Conservation (phyloP, 2,329 filamentous ascomycete species). For the Exophiala mesophila region DNA sequence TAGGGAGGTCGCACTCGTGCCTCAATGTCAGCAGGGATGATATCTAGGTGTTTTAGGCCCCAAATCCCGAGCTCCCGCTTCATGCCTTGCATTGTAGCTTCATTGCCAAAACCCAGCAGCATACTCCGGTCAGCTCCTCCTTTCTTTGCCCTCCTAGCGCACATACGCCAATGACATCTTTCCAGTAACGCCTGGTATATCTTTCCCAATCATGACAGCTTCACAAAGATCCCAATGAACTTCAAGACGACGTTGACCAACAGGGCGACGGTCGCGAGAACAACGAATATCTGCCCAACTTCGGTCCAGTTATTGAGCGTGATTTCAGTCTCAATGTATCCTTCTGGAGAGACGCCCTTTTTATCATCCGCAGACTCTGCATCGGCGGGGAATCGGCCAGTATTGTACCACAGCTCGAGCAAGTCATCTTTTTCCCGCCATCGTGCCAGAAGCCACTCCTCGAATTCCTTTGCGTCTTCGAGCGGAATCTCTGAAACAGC, state of each 20-base stretch:
- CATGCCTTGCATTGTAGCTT: no score
- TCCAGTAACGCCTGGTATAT: no score
- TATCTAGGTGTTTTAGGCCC: no score
- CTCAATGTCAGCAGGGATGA: no score
- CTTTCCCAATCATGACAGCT: conserved; percentile 1
- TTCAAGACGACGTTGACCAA: conserved; percentile 29
- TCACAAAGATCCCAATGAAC: conserved; percentile 27
- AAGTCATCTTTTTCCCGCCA: conserved; percentile 92
- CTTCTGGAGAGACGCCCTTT: conserved; percentile 32
- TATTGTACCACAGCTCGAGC: conserved; percentile 74
- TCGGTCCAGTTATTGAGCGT: conserved; percentile 40
- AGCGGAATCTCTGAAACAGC: conserved; percentile 74
- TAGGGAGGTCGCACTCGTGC: no score
- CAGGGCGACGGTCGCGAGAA: conserved; percentile 34
- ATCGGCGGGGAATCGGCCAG: conserved; percentile 73
- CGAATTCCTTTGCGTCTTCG: conserved; percentile 67
- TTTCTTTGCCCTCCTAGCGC: no score
- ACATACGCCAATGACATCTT: no score
- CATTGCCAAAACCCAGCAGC: no score
- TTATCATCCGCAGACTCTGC: conserved; percentile 42
- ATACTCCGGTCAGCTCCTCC: no score
- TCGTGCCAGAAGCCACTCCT: conserved; percentile 74
- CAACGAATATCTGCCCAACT: conserved; percentile 40
- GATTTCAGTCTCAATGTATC: conserved; percentile 42
- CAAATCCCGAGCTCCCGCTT: no score